A percentile compares a stretch with the other conserved stretches of the same genome.
These are phyloP conservation scores for Populus alba DNA, from an alignment of 345 rosid genomes.

Conservation along the genomic window DNA sequence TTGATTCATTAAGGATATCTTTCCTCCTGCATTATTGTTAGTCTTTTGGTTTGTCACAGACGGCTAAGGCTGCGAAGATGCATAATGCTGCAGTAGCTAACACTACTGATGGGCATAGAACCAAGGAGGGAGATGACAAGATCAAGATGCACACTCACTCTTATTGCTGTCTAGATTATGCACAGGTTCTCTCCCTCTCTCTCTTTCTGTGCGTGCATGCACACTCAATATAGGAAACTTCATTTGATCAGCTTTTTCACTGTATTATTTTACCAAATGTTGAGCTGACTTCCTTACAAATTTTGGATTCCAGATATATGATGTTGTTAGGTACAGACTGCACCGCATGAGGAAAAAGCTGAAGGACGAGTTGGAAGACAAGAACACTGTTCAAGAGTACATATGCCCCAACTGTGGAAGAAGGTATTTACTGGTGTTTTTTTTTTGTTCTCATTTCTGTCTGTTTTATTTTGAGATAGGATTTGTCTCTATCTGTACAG, in stretches of 20 bases:
- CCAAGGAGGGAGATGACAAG: conserved; percentile 77
- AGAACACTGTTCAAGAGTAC: conserved; percentile 87
- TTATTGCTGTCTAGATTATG: conserved; percentile 87
- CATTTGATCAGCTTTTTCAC: background rate
- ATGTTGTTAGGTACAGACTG: conserved; percentile 68
- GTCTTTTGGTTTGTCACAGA: conserved; percentile 40
- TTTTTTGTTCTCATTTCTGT: background rate
- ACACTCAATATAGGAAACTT: too few species aligned
- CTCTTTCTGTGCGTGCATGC: background rate
- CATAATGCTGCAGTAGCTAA: conserved; percentile 80
- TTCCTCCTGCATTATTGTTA: background rate
- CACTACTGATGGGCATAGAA: conserved; percentile 45
- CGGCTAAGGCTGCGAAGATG: conserved; percentile 80
- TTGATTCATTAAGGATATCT: background rate
- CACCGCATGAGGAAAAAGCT: conserved; percentile 71
- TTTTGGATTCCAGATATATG: conserved; percentile 59
- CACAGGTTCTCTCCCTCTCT: conserved; percentile 49
- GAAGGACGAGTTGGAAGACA: conserved; percentile 82
- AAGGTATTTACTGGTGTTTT: conserved; percentile 47
- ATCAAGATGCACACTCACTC: conserved; percentile 81
- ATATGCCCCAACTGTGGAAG: conserved; percentile 80
- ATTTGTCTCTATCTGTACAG: background rate
- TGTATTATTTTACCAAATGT: background rate
- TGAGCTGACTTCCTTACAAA: conserved; percentile 10
- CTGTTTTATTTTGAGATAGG: too few species aligned